Percentiles rank a stretch among this genome's conserved stretches.
phyloP scores from a whole-genome alignment of 176 grass and related monocot genomes.

The Oryza brachyantha region DNA sequence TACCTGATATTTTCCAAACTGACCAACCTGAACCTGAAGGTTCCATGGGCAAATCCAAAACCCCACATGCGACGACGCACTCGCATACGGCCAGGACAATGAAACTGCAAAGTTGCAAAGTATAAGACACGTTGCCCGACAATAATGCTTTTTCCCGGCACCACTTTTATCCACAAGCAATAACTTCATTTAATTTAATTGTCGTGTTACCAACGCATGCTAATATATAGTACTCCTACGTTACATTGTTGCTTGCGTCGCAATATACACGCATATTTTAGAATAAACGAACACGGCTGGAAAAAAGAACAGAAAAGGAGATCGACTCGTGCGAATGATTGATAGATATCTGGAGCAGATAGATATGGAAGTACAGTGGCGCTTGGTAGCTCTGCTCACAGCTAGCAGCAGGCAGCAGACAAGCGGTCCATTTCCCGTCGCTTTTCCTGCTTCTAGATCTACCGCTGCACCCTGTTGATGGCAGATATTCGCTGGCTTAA shows the following conservation, averaged over 20 bases:
- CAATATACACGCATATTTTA: not conserved
- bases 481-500: not conserved
- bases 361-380: too few species aligned
- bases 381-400: not conserved
- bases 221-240: too few species aligned
- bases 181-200: not conserved
- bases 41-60: not conserved
- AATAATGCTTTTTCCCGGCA: not conserved
- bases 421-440: not conserved
- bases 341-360: not conserved
- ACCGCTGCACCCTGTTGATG: not conserved
- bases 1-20: too few species aligned
- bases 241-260: too few species aligned
- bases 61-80: not conserved
- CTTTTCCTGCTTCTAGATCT: not conserved
- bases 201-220: not conserved
- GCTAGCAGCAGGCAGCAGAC: not conserved
- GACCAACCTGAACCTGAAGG: not conserved
- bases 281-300: not conserved
- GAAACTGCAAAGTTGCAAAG: not conserved
- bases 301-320: not conserved
- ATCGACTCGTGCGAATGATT: not conserved
- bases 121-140: not conserved
- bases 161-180: not conserved
- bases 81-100: not conserved